Base-by-base conservation (phyloP, 768 basidiomycete genomes). In the Inosperma sp. region DNA sequence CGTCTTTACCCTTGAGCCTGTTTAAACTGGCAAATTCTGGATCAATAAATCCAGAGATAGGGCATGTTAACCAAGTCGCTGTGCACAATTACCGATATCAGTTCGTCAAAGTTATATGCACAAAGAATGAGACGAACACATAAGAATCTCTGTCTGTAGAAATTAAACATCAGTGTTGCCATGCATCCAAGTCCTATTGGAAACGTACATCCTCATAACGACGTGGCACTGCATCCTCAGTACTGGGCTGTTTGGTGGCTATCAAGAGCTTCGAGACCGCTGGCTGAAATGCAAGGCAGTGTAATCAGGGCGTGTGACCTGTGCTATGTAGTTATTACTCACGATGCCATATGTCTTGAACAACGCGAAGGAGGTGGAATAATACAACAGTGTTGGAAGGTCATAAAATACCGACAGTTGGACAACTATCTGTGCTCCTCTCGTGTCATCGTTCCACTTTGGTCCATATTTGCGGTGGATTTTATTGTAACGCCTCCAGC, bases 341-440 rank as follows among this genome's bases (percentile, higher is more conserved):
- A 78, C 77, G 48, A 77, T 70, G 2, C 57, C 74, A 59, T 76
- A 79, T 3, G 78, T 79, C 62, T 78, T 79, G 68, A 79, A 79
- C 52, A 80, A 56, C 3, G 78, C 79, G 59, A 80, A 76, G 1
- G 73, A 63, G 26, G 74, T 36, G 0, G 76, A 58, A 54, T 72
- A 71, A 41, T 67, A 65, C 49, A 72, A 39, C 3, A 80, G 48
- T 12, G 56, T 43, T 4, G 77, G 76, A 73, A 78, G 76, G 53
- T 80, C 78, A 49, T 71, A 78, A 12, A 61, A 48, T 4, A 56
- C 49, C 3, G 71, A 62, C 2, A 66, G 51, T 37, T 62, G 59
- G 17, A 74, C 55, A 22, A 80, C 67, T 26, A 68, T 60, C 60
- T 78, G 77, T 1, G 76, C 77, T 36, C 78, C 76, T 43, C 69